Conservation (phyloP, 805 yeast species). For the Peterozyma xylosa region DNA sequence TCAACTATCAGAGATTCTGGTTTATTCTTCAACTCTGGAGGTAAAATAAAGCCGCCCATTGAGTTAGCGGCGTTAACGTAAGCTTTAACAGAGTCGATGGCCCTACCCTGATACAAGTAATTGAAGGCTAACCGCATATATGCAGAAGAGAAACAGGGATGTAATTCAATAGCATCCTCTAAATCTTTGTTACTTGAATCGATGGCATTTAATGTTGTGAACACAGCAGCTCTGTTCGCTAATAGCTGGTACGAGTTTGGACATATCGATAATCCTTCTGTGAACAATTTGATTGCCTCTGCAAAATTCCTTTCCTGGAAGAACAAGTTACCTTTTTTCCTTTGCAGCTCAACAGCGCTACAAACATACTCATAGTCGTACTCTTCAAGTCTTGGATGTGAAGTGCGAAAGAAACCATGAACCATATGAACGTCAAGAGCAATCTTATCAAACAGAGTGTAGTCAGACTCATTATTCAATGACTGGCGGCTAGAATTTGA, state of each 20-base stretch:
- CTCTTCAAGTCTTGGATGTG: too few relatives aligned
- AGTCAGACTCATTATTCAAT: neutral
- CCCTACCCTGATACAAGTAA: slow-evolving; percentile 26
- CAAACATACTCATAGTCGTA: too few relatives aligned
- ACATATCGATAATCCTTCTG: slow-evolving; percentile 25
- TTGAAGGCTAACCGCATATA: slow-evolving; percentile 29
- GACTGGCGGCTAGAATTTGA: neutral
- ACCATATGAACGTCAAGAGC: too few relatives aligned
- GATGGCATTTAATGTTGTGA: slow-evolving; percentile 24
- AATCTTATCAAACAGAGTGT: neutral
- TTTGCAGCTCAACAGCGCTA: slow-evolving; percentile 4
- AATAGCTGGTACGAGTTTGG: slow-evolving; percentile 25
- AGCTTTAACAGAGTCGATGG: slow-evolving; percentile 24
- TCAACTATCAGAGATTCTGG: neutral
- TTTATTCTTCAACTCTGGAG: neutral
- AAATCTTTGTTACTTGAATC: slow-evolving; percentile 29
- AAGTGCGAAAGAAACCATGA: too few relatives aligned
- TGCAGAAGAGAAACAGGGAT: slow-evolving; percentile 29
- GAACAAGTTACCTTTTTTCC: slow-evolving; percentile 20
- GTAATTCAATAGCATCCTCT: slow-evolving; percentile 20
- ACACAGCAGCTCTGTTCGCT: slow-evolving; percentile 33
- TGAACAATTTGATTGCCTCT: slow-evolving; percentile 27
- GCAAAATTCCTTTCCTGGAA: slow-evolving; percentile 19
- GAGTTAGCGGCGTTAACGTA: slow-evolving; percentile 27
- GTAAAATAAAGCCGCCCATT: neutral